Percentiles rank a stretch among this genome's conserved stretches.
Conservation (phyloP, 2,329 filamentous ascomycete species). For the Diaporthe velutina region DNA sequence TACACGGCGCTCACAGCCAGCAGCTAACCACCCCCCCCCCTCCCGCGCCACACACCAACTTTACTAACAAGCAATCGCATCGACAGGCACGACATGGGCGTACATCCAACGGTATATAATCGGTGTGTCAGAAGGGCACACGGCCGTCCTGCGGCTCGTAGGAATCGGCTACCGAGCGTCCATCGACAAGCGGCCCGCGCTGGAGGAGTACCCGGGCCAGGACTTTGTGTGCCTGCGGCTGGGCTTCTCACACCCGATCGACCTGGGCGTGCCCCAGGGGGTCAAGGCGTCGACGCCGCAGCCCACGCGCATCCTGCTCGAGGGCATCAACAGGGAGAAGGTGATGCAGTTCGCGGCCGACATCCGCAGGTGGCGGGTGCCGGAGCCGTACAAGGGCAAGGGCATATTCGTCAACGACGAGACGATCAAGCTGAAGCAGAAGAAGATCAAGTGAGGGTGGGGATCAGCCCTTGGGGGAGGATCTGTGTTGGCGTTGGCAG, state of each 20-base stretch:
- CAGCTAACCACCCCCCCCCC: too few species aligned
- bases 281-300: conserved; percentile 90
- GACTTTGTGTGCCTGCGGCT: conserved; percentile 94
- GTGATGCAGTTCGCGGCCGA: conserved; percentile 92
- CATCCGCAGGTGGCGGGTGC: conserved; percentile 88
- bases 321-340: conserved; percentile 87
- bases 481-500: neutral
- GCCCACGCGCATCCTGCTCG: conserved; percentile 90
- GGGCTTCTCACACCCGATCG: conserved; percentile 95
- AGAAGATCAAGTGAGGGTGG: conserved; percentile 85
- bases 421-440: conserved; percentile 97
- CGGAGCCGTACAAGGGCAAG: conserved; percentile 99
- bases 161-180: conserved; percentile 96
- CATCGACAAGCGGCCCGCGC: conserved; percentile 81
- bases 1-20: neutral
- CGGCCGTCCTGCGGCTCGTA: conserved; percentile 90
- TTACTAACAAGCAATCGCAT: conserved; percentile 42
- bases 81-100: conserved; percentile 85
- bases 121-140: conserved; percentile 96
- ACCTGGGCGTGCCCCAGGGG: conserved; percentile 85
- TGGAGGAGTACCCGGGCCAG: conserved; percentile 83
- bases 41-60: neutral
- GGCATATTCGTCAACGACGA: conserved; percentile 98
- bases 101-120: conserved; percentile 92
- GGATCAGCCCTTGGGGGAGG: neutral